phyloP scores from a whole-genome alignment of 1,139 yeast species.

The Candida smagusa region DNA sequence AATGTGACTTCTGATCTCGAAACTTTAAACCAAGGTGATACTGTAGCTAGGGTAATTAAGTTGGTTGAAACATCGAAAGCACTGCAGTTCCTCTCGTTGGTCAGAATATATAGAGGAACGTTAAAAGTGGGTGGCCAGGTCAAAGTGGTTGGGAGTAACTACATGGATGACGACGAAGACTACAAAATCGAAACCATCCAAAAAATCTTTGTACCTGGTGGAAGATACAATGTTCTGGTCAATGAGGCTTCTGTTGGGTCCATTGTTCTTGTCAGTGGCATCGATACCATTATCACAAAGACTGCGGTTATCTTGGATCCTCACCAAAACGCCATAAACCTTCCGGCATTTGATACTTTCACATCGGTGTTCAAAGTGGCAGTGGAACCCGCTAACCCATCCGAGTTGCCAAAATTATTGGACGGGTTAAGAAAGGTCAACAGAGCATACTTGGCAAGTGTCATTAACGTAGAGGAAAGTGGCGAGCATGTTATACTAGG shows the following conservation, averaged over 20 bases:
- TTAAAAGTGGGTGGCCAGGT: conserved; percentile 47
- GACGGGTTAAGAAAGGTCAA: conserved; percentile 64
- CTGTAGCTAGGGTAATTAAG: conserved; percentile 59
- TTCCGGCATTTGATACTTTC: conserved; percentile 2
- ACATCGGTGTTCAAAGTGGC: conserved; percentile 73
- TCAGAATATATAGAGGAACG: conserved; percentile 61
- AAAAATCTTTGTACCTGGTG: conserved; percentile 62
- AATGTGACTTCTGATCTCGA: conserved; percentile 19
- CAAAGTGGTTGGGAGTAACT: conserved; percentile 57
- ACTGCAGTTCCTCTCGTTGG: conserved; percentile 48
- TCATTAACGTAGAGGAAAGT: conserved; percentile 75
- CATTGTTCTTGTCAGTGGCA: conserved; percentile 64
- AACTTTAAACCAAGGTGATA: not conserved
- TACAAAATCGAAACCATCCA: conserved; percentile 43
- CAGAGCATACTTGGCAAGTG: conserved; percentile 63
- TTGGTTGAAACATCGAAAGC: conserved; percentile 53
- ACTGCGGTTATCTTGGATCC: conserved; percentile 52
- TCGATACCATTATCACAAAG: conserved; percentile 53
- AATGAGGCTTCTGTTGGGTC: conserved; percentile 59
- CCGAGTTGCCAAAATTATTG: conserved; percentile 70
- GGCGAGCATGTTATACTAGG: conserved; percentile 84
- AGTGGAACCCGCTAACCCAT: conserved; percentile 76
- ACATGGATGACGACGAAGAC: conserved; percentile 51
- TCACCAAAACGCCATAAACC: conserved; percentile 2
- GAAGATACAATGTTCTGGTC: conserved; percentile 63